These are phyloP conservation scores for Penicillium carneum DNA, from an alignment of 2,329 filamentous ascomycete species.

Conservation along the genomic window DNA sequence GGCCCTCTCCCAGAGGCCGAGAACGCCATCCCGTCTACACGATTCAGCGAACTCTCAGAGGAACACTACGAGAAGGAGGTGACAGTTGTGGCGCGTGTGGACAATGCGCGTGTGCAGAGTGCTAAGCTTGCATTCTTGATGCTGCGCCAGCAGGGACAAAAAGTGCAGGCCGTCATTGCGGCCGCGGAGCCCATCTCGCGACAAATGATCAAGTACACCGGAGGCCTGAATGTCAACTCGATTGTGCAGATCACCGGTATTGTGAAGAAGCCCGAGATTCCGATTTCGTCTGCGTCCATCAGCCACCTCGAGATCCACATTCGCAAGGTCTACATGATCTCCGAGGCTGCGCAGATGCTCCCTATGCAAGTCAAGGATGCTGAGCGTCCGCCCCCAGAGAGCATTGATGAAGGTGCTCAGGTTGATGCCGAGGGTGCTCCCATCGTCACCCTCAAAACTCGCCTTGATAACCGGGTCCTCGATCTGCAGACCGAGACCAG, in stretches of 20 bases:
- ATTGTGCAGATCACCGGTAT: constrained; percentile 81
- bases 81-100: constrained; percentile 79
- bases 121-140: constrained; percentile 92
- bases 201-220: constrained; percentile 95
- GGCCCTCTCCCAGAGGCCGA: constrained; percentile 70
- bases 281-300: constrained; percentile 85
- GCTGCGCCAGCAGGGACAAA: constrained; percentile 78
- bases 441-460: constrained; percentile 79
- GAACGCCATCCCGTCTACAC: constrained; percentile 66
- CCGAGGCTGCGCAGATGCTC: constrained; percentile 66
- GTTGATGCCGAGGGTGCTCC: constrained; percentile 65
- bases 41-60: constrained; percentile 63
- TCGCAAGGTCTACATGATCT: constrained; percentile 80
- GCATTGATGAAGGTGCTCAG: constrained; percentile 55
- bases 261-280: constrained; percentile 82
- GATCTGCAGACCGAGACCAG: constrained; percentile 91
- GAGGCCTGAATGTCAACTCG: constrained; percentile 76
- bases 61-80: constrained; percentile 73
- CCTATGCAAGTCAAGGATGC: constrained; percentile 67
- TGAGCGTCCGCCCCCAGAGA: constrained; percentile 56
- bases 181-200: constrained; percentile 71
- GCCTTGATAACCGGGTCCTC: constrained; percentile 89
- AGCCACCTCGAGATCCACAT: constrained; percentile 86
- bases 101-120: constrained; percentile 86
- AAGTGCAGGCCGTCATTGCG: constrained; percentile 79